Base-by-base conservation (phyloP, 1,139 yeast genomes). In the Scheffersomyces titani region DNA sequence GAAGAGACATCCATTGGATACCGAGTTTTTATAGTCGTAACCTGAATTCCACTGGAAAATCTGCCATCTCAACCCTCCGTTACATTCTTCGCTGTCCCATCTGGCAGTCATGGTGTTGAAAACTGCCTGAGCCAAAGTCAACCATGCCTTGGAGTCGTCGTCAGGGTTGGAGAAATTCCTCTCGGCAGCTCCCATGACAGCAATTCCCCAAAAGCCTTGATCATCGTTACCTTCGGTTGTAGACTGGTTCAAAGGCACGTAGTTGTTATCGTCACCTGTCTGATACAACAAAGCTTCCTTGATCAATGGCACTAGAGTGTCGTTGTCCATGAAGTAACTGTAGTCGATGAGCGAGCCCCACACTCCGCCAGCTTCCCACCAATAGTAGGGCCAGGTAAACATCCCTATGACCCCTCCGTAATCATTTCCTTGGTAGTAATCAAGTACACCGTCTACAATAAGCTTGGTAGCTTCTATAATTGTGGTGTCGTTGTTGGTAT, bases 291-390 rank as follows among this genome's bases (percentile, higher is more conserved):
- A 67, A 3, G 92, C 89, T 30, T 79, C 74, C 65, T 83, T 84
- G 60, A 89, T 80, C 30, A 83, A 63, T 5, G 78, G 77, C 58
- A 80, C 84, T 65, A 78, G 88, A 0, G 91, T 83, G 65, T 81
- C 81, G 71, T 90, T 87, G 44, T 83, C 75, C 70, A 92, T 86
- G 68, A 83, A 82, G 63, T 76, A 82, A 65, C 87, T 78, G 68
- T 86, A 88, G 69, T 89, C 93, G 54, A 91, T 74, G 74, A 91
- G 67, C 11, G 91, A 83, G 13, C 93, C 94, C 86, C 91, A 88
- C 0, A 90, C 92, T 58, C 92, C 96, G 61, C 97, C 97, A 50
- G 96, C 94, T 75, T 89, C 90, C 97, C 97, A 92, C 97, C 97
- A 92, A 77, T 89, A 90, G 75, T 89, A 90, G 1, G 96, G 96